Conservation (phyloP, 1,284 basidiomycete species). For the Ceratobasidium sp. region DNA sequence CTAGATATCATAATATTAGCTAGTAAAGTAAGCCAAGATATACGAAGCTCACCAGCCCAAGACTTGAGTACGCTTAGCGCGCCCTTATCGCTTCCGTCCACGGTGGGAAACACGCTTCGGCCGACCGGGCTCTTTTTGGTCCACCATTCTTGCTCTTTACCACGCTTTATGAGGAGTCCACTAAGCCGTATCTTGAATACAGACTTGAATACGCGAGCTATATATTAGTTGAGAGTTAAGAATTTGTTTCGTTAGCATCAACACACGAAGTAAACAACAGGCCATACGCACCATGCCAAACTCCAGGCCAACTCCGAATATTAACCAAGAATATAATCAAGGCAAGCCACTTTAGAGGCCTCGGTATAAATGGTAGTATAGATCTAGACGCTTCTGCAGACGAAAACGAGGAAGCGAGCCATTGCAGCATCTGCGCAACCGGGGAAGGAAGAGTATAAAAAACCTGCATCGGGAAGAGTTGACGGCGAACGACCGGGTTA, state of each 20-base stretch:
- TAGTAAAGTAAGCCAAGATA: neutral
- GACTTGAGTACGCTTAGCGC: slow-evolving; percentile 33
- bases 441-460: slow-evolving; percentile 21
- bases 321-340: slow-evolving; percentile 48
- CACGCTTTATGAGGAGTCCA: neutral
- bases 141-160: slow-evolving; percentile 6
- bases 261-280: neutral
- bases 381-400: slow-evolving; percentile 37
- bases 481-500: slow-evolving; percentile 11
- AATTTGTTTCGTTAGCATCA: no score
- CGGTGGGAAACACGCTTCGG: slow-evolving; percentile 35
- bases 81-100: slow-evolving; percentile 27
- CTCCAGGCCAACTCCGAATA: slow-evolving; percentile 47
- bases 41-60: slow-evolving; percentile 25
- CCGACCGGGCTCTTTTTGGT: slow-evolving; percentile 17
- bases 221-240: no score
- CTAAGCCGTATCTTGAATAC: slow-evolving; percentile 21
- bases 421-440: slow-evolving; percentile 19
- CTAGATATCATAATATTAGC: slow-evolving; percentile 56
- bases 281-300: slow-evolving; percentile 49
- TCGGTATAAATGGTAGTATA: slow-evolving; percentile 48
- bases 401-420: slow-evolving; percentile 30
- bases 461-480: slow-evolving; percentile 22
- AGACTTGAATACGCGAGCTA: slow-evolving; percentile 29
- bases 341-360: slow-evolving; percentile 47